Evolutionary conservation across 768 basidiomycete genomes (phyloP).

Genomic region (Cytidiella melzeri): DNA sequence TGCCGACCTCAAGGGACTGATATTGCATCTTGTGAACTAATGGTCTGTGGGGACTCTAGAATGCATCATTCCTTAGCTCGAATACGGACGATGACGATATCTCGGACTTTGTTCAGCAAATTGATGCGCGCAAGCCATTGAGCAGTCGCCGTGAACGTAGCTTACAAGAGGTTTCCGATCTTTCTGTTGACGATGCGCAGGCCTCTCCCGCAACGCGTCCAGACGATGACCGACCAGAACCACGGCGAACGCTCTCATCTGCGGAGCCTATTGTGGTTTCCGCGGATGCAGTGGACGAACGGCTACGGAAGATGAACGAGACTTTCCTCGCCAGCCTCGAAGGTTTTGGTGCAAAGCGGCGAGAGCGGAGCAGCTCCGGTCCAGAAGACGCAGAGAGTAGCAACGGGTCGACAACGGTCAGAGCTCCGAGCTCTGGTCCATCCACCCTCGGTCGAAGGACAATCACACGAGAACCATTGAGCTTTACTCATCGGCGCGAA

Average conservation of each 20-base stretch:
- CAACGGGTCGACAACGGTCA: conserved; percentile 13
- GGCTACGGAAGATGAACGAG: conserved; percentile 60
- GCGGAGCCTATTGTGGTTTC: conserved; percentile 57
- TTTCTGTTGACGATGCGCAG: conserved; percentile 13
- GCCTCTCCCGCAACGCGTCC: conserved; percentile 4
- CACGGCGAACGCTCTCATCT: conserved; percentile 19
- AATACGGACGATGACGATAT: conserved; percentile 72
- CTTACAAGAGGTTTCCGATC: conserved; percentile 4
- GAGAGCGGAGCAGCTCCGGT: conserved; percentile 16
- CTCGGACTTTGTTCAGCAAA: conserved; percentile 71
- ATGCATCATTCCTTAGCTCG: conserved; percentile 40
- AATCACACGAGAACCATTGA: conserved; percentile 5
- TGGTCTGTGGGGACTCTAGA: conserved; percentile 17
- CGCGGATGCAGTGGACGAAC: conserved; percentile 59
- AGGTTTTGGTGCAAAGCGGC: conserved; percentile 38
- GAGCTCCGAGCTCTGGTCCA: conserved; percentile 12
- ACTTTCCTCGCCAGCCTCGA: conserved; percentile 59
- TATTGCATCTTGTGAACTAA: background rate
- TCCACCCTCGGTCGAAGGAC: conserved; percentile 9
- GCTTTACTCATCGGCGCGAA: conserved; percentile 7
- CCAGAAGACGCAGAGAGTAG: conserved; percentile 16
- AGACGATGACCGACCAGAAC: background rate
- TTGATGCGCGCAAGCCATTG: conserved; percentile 64
- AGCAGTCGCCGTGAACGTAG: conserved; percentile 15
- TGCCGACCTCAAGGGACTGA: conserved; percentile 1